Evolutionary conservation across 73 alveolate species (phyloP), one percentile per base, ranked within the genome.

Genomic region (Paraurostyla sp.): DNA sequence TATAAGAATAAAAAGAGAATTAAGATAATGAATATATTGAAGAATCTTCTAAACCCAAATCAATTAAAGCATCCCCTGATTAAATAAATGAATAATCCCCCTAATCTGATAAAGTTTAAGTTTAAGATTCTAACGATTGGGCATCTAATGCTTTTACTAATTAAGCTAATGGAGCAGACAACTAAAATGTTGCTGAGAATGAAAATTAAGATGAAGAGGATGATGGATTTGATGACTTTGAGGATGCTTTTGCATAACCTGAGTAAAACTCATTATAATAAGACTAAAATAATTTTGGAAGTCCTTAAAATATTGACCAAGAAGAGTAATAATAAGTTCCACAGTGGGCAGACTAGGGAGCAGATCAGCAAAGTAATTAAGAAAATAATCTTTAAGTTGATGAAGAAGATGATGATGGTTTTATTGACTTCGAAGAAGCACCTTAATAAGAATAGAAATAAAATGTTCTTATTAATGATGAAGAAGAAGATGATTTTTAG

Each of bases 371-470:
- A 2, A 60, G 13, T 3, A 32, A 60, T 30, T 6, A 18, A 60
- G 49, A 60, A 7, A 54, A 54, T 60, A 27, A 60, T 3, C 22
- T 29, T 65, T 3, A 65, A 65, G 9, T 16, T 11, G 58, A 65
- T 2, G 82, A 65, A 15, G 82, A 54, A n/a, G 69, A 65, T 65
- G 23, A 65, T 13, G 82, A 65, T 40, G 82, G 82, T 1, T 65
- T 65, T 65, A 58, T 38, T 65, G 82, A 65, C 16, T 65, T 65
- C 23, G 82, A 65, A 65, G 82, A 65, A 16, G 82, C 82, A 7
- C 82, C 82, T n/a, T n/a, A n/a, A n/a, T n/a, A n/a, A n/a, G n/a
- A 9, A n/a, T 9, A 52, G 11, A 18, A 32, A 35, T 11, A 65
- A 38, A 22, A 18, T 16, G 30, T 27, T 59, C 9, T 27, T 4